Evolutionary conservation across 2,329 filamentous ascomycete species (phyloP).

Genomic region (Thyridium curvatum): DNA sequence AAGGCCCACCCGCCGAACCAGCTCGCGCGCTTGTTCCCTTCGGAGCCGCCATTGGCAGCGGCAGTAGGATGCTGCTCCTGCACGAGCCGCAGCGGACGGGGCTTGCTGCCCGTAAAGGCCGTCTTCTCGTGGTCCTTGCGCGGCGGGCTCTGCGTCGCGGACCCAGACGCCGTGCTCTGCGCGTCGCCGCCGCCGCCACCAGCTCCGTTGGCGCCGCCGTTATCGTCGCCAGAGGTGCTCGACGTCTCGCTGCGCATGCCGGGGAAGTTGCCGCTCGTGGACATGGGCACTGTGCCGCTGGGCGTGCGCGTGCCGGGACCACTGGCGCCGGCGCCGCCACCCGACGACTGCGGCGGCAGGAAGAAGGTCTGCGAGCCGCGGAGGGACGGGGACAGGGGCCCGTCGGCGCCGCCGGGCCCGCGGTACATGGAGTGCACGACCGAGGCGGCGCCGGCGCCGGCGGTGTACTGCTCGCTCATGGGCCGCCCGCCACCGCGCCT

Average conservation of each 20-base stretch:
- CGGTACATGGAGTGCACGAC: conserved; percentile 90
- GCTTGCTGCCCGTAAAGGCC: conserved; percentile 62
- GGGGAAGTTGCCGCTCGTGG: conserved; percentile 56
- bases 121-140: conserved; percentile 46
- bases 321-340: conserved; percentile 29
- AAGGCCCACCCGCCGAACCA: conserved; percentile 57
- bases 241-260: conserved; percentile 62
- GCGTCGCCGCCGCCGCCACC: conserved; percentile 25
- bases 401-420: conserved; percentile 61
- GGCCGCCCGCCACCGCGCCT: conserved; percentile 42
- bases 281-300: conserved; percentile 4
- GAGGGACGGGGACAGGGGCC: conserved; percentile 54
- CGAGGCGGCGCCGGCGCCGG: conserved; percentile 52
- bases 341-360: conserved; percentile 34
- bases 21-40: conserved; percentile 53
- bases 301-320: too few relatives aligned
- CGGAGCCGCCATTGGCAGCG: conserved; percentile 40
- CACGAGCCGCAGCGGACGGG: conserved; percentile 79
- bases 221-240: conserved; percentile 62
- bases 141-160: conserved; percentile 42
- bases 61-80: conserved; percentile 47
- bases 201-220: conserved; percentile 40
- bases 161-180: conserved; percentile 22
- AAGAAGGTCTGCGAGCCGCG: conserved; percentile 62
- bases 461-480: conserved; percentile 57